Evolutionary conservation across 441 rosid species (phyloP).

Genomic region (California macrophylla): DNA sequence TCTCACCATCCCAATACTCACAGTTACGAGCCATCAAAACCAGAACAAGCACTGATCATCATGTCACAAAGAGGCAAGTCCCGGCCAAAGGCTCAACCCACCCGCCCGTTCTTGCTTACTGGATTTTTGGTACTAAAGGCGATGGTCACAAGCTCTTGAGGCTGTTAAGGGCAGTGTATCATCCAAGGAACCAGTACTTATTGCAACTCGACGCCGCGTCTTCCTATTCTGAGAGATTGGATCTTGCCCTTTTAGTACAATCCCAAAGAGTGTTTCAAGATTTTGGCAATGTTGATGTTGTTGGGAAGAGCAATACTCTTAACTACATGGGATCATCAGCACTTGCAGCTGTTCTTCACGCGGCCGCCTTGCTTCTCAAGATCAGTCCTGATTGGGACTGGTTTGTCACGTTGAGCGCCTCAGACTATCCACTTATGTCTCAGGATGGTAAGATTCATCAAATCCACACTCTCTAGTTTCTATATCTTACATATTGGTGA

Average conservation of each 20-base stretch:
- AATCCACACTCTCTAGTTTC: too few relatives aligned
- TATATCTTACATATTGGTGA: neutral
- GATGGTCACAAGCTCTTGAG: conserved; percentile 35
- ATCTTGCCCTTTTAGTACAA: conserved; percentile 20
- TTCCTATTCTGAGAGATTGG: conserved; percentile 25
- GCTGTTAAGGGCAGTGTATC: conserved; percentile 39
- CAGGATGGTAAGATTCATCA: conserved; percentile 36
- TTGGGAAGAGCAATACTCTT: conserved; percentile 33
- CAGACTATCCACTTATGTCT: conserved; percentile 38
- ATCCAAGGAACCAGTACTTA: conserved; percentile 50
- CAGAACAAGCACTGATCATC: neutral
- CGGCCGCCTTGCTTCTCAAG: conserved; percentile 45
- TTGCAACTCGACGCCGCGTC: conserved; percentile 39
- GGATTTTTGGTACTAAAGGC: conserved; percentile 40
- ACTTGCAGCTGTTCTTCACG: conserved; percentile 41
- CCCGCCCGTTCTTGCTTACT: conserved; percentile 43
- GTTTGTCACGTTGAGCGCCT: conserved; percentile 37
- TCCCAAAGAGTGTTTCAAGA: conserved; percentile 24
- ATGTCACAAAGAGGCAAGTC: neutral
- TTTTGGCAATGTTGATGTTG: conserved; percentile 41
- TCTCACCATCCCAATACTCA: neutral
- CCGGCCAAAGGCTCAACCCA: conserved; percentile 27
- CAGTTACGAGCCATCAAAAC: neutral
- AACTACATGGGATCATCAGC: conserved; percentile 39
- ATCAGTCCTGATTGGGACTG: conserved; percentile 40